Percentiles rank a stretch among this genome's conserved stretches.
These are phyloP conservation scores for Carallia brachiata DNA, from an alignment of 345 rosid genomes.

Conservation along the genomic window DNA sequence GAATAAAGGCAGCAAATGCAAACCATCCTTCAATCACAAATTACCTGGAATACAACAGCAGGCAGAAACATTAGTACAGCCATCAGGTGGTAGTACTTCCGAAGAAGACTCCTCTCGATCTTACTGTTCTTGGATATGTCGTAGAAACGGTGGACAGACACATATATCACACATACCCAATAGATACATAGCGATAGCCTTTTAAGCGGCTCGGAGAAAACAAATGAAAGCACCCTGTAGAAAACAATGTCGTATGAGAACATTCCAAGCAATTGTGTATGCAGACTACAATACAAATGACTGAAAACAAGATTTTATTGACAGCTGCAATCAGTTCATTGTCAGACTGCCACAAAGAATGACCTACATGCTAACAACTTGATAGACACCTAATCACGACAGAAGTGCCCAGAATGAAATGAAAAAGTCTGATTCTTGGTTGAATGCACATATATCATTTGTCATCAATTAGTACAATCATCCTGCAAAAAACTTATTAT, in stretches of 20 bases:
- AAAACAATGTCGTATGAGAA: constrained; percentile 16
- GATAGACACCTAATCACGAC: no score
- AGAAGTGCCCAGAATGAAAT: no score
- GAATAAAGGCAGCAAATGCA: neutral
- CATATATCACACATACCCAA: constrained; percentile 68
- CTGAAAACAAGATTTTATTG: neutral
- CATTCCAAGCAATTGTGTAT: neutral
- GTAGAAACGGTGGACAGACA: constrained; percentile 71
- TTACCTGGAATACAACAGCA: constrained; percentile 93
- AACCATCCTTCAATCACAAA: constrained; percentile 9
- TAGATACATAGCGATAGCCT: constrained; percentile 75
- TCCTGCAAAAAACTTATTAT: neutral
- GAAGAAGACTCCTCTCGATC: constrained; percentile 92
- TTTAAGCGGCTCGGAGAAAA: constrained; percentile 72
- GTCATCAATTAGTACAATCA: neutral
- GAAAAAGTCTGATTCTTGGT: neutral
- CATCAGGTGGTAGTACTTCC: constrained; percentile 92
- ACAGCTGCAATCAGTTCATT: no score
- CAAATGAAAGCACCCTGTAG: constrained; percentile 72
- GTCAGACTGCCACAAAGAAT: no score
- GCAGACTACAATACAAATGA: neutral
- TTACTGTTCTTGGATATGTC: constrained; percentile 81
- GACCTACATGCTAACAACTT: no score
- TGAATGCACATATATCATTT: neutral
- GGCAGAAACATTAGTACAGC: constrained; percentile 97